Conservation (phyloP, 768 basidiomycete species). For the Collybia sp. region DNA sequence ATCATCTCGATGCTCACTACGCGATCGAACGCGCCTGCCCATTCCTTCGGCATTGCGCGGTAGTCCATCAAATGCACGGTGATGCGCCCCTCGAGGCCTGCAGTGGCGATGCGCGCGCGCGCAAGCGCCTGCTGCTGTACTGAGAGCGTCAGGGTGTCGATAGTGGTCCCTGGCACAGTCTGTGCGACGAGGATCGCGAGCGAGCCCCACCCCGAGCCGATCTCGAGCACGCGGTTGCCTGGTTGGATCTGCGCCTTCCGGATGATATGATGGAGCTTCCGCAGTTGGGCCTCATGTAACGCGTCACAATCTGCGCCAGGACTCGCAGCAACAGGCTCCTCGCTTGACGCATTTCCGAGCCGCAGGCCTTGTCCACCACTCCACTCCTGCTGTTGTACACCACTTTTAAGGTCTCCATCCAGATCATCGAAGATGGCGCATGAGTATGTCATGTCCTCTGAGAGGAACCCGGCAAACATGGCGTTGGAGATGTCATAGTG, state of each 20-base stretch:
- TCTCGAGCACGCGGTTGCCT: slow-evolving; percentile 60
- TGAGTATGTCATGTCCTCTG: slow-evolving; percentile 74
- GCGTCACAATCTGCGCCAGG: slow-evolving; percentile 14
- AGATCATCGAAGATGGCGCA: slow-evolving; percentile 66
- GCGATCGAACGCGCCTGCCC: slow-evolving; percentile 63
- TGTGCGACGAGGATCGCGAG: slow-evolving; percentile 60
- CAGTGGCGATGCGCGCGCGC: slow-evolving; percentile 44
- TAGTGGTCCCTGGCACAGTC: slow-evolving; percentile 46
- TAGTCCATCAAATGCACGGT: slow-evolving; percentile 77
- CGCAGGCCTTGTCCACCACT: slow-evolving; percentile 32
- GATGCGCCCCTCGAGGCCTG: slow-evolving; percentile 48
- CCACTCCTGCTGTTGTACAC: slow-evolving; percentile 21
- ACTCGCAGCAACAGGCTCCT: slow-evolving; percentile 8
- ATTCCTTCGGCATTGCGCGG: slow-evolving; percentile 54
- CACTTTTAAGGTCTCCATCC: slow-evolving; percentile 49
- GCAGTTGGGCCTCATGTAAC: slow-evolving; percentile 48
- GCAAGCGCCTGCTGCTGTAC: slow-evolving; percentile 59
- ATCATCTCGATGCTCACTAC: slow-evolving; percentile 81
- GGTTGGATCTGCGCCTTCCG: slow-evolving; percentile 55
- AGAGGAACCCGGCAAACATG: slow-evolving; percentile 66
- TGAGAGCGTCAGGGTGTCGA: slow-evolving; percentile 74
- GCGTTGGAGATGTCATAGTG: slow-evolving; percentile 79
- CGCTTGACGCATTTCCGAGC: slow-evolving; percentile 9
- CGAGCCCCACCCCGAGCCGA: slow-evolving; percentile 79
- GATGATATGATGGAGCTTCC: slow-evolving; percentile 63